Evolutionary conservation across 257 asterid genomes (phyloP).

Genomic region (Rauvolfia tetraphylla): DNA sequence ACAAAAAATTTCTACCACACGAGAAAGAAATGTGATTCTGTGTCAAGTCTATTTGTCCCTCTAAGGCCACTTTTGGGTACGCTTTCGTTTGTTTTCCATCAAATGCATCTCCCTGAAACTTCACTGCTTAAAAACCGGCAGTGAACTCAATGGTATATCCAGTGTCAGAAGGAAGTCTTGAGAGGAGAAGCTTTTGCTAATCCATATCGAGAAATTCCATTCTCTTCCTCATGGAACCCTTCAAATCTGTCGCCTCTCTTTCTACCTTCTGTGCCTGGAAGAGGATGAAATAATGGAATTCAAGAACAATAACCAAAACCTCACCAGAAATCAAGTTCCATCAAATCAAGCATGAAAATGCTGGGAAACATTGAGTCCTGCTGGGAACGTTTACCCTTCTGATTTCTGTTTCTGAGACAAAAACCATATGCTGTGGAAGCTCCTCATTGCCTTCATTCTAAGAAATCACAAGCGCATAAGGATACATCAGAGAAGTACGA

Average conservation of each 20-base stretch:
- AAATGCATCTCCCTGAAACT: not conserved
- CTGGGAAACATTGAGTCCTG: not conserved
- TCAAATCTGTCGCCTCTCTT: slow-evolving; percentile 81
- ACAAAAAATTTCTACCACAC: not conserved
- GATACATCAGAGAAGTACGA: not conserved
- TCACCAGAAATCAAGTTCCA: not conserved
- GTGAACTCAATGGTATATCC: not conserved
- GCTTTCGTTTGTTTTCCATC: not conserved
- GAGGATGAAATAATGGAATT: not conserved
- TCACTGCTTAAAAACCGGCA: not conserved
- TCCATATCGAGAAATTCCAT: slow-evolving; percentile 98
- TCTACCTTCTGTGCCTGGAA: slow-evolving; percentile 88
- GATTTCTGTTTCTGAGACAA: slow-evolving; percentile 28
- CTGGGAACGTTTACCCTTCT: slow-evolving; percentile 11
- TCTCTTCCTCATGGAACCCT: slow-evolving; percentile 88
- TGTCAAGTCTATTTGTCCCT: not conserved
- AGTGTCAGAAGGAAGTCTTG: not conserved
- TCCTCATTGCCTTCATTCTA: slow-evolving; percentile 19
- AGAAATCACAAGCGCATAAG: not conserved
- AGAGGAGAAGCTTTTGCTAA: slow-evolving; percentile 8
- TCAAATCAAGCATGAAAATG: not conserved
- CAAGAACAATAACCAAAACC: not conserved
- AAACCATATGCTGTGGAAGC: slow-evolving; percentile 10
- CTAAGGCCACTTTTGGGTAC: not conserved
- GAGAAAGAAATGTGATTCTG: not conserved